Evolutionary conservation across 2,329 filamentous ascomycete genomes (phyloP).

Genomic region (Penicillium sclerotigenum): DNA sequence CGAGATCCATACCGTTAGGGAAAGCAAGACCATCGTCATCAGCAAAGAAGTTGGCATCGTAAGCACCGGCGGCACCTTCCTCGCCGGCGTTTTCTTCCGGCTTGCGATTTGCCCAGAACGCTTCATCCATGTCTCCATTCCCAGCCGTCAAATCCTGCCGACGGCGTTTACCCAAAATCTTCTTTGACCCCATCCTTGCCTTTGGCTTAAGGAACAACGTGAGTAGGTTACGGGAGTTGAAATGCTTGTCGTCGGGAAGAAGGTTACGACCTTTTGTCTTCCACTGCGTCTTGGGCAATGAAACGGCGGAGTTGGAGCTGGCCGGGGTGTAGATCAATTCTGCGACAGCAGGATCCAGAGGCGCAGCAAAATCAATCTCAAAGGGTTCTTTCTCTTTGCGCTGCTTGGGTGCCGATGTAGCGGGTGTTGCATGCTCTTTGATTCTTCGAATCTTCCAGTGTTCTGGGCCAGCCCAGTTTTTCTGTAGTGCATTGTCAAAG

Average conservation of each 20-base stretch:
- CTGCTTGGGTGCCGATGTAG: slow-evolving; percentile 51
- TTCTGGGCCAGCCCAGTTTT: slow-evolving; percentile 97
- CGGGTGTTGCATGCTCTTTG: slow-evolving; percentile 66
- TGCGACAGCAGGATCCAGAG: slow-evolving; percentile 67
- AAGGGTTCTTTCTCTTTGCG: slow-evolving; percentile 97
- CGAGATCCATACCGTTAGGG: slow-evolving; percentile 46
- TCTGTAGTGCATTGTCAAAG: slow-evolving; percentile 92
- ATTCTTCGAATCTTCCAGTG: slow-evolving; percentile 97
- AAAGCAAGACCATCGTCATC: slow-evolving; percentile 62
- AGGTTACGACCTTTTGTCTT: slow-evolving; percentile 90
- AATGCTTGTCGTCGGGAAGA: slow-evolving; percentile 95
- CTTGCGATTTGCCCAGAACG: slow-evolving; percentile 76
- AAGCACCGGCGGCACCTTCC: slow-evolving; percentile 68
- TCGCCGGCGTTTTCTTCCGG: slow-evolving; percentile 58
- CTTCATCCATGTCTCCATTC: slow-evolving; percentile 84
- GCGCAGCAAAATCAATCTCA: slow-evolving; percentile 81
- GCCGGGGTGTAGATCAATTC: slow-evolving; percentile 80
- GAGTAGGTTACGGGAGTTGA: slow-evolving; percentile 87
- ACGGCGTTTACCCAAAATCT: slow-evolving; percentile 50
- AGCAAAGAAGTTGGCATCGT: slow-evolving; percentile 92
- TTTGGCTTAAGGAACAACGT: slow-evolving; percentile 93
- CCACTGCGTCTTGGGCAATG: slow-evolving; percentile 89
- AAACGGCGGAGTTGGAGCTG: slow-evolving; percentile 74
- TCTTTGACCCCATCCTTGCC: slow-evolving; percentile 71
- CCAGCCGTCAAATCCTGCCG: slow-evolving; percentile 54